Evolutionary conservation across 192 early-diverging fungal genomes (phyloP), one percentile per base, ranked within the genome.

Genomic region (Backusella macrospora): DNA sequence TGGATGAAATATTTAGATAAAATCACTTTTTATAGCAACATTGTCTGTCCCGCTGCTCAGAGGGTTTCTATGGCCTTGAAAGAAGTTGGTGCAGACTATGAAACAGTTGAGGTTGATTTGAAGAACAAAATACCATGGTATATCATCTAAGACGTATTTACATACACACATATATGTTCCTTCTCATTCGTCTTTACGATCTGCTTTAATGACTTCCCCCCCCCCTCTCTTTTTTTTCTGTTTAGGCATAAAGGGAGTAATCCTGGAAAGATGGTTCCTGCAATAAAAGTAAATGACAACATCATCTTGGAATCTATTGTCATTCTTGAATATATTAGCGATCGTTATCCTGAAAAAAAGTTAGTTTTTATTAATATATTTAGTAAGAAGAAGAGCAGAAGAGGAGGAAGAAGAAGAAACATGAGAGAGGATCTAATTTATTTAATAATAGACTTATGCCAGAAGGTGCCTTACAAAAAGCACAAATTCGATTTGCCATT

Each of bases 231-330:
- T 34, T 34, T 2, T 2, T 2, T 34, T 73, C 18, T 21, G 37
- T 21, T 7, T 71, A 74, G 77, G 77, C 73, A 76, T 62, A 83
- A 84, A 47, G 87, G 87, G 44, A 77, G 87, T 71, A 92, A 92
- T 80, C 89, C 90, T 13, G 88, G 88, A 52, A 82, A 83, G 68
- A 88, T 90, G 67, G 89, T 93, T 8, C 92, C 92, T 18, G 82
- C 89, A 5, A 71, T 93, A 65, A 83, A 79, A 21, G 74, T 86
- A 5, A 83, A 88, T 40, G 87, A 85, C n/a, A 74, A 78, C 14
- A 80, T 86, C 34, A 80, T 93, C 52, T 82, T 86, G 65, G 92
- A 93, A 73, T 88, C 86, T 9, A 81, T 90, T 21, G 85, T 93
- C 47, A 83, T 92, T 43, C 74, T 88, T 46, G 91, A 93, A 76